phyloP scores from a whole-genome alignment of 179 eudicot species.

The Spinacia oleracea region DNA sequence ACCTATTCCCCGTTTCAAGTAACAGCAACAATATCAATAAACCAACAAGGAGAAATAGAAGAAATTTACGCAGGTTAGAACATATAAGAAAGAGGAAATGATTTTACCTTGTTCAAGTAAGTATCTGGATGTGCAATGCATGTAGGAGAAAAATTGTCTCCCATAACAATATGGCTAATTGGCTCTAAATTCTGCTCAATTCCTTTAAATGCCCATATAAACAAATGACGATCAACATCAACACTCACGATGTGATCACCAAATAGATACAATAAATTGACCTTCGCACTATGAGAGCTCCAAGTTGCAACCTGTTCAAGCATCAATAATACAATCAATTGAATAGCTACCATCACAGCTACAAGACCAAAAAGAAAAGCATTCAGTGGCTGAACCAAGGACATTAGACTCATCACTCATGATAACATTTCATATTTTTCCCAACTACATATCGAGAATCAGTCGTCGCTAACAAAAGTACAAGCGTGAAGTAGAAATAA shows the following conservation, averaged over 20 bases:
- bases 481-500: background rate
- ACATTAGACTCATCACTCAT: background rate
- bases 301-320: conserved; percentile 80
- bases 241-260: conserved; percentile 92
- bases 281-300: conserved; percentile 72
- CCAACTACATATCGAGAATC: background rate
- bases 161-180: conserved; percentile 62
- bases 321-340: conserved; percentile 5
- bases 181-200: conserved; percentile 62
- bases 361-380: background rate
- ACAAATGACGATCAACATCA: conserved; percentile 73
- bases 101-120: conserved; percentile 80
- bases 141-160: conserved; percentile 58
- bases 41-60: background rate
- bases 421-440: background rate
- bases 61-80: background rate
- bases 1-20: background rate
- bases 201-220: conserved; percentile 93
- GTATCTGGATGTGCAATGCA: conserved; percentile 98
- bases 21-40: background rate
- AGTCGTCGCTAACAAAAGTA: background rate
- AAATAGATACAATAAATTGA: conserved; percentile 69
- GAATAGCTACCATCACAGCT: background rate
- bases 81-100: background rate
- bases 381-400: background rate